These are phyloP conservation scores for Lycium barbarum DNA, from an alignment of 257 asterid genomes.

Conservation along the genomic window DNA sequence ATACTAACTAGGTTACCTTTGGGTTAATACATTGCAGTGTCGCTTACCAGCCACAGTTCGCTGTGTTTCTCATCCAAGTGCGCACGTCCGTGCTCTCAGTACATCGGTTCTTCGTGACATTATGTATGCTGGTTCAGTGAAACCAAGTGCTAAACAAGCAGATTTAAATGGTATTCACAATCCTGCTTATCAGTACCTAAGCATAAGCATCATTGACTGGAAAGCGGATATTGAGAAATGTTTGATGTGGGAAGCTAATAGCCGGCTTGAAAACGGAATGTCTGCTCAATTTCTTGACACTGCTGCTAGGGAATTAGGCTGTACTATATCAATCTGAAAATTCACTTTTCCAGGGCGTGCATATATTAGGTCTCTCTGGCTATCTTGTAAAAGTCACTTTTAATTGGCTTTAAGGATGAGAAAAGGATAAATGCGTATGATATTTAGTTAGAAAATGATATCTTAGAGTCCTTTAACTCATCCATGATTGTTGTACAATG, in stretches of 20 bases:
- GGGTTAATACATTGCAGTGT: constrained; percentile 59
- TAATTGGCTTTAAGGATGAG: constrained; percentile 86
- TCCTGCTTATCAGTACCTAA: constrained; percentile 58
- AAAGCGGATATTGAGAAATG: constrained; percentile 77
- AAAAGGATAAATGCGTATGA: background rate
- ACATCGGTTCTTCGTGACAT: constrained; percentile 93
- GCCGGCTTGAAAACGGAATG: constrained; percentile 79
- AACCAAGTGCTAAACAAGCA: constrained; percentile 45
- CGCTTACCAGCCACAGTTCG: constrained; percentile 94
- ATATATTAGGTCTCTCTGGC: constrained; percentile 47
- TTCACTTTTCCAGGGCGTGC: constrained; percentile 21
- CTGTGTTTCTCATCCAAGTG: constrained; percentile 92
- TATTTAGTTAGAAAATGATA: constrained; percentile 17
- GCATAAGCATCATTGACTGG: constrained; percentile 63
- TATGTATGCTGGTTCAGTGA: constrained; percentile 59
- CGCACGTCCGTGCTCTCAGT: constrained; percentile 98
- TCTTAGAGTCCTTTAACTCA: background rate
- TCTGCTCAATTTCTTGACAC: constrained; percentile 66
- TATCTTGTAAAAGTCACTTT: constrained; percentile 78
- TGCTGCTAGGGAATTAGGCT: constrained; percentile 93
- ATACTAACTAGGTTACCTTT: constrained; percentile 30
- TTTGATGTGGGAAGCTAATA: constrained; percentile 91
- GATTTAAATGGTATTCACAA: constrained; percentile 46
- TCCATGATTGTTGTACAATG: constrained; percentile 1
- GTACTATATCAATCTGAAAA: constrained; percentile 61